A percentile compares a stretch with the other conserved stretches of the same genome.
Evolutionary conservation across 140 eudicot species (phyloP).

Genomic region (Anethum foeniculum): DNA sequence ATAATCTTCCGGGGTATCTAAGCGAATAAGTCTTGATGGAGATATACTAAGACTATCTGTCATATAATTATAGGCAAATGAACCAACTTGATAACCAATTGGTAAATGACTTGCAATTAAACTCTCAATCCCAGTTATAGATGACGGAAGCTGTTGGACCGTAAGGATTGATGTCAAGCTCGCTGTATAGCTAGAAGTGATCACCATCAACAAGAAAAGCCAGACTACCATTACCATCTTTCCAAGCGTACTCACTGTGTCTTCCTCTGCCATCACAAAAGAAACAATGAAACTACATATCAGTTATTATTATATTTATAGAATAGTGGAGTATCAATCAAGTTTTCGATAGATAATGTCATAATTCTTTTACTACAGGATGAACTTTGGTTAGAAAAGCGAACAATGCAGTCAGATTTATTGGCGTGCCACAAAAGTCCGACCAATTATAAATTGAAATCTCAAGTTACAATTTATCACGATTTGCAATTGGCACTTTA

Average conservation of each 20-base stretch:
- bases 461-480: not conserved
- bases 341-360: not conserved
- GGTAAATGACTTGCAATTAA: conserved; percentile 30
- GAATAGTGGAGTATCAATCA: not conserved
- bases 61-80: conserved; percentile 26
- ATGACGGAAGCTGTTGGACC: conserved; percentile 30
- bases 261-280: conserved; percentile 40
- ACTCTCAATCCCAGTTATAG: conserved; percentile 32
- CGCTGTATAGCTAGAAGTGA: conserved; percentile 40
- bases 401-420: not conserved
- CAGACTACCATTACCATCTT: conserved; percentile 63
- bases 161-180: conserved; percentile 42
- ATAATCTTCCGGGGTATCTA: conserved; percentile 21
- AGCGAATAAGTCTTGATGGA: conserved; percentile 21
- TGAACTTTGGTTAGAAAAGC: not conserved
- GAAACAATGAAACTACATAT: not conserved
- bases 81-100: conserved; percentile 30
- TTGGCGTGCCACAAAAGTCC: not conserved
- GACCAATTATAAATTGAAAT: not conserved
- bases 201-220: conserved; percentile 51
- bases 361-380: not conserved
- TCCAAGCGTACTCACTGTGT: conserved; percentile 66
- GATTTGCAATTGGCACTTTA: not conserved
- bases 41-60: conserved; percentile 23
- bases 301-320: not conserved